Percentiles rank a stretch among this genome's conserved stretches.
phyloP scores from a whole-genome alignment of 306 rosid species.

The Castanopsis chinensis region DNA sequence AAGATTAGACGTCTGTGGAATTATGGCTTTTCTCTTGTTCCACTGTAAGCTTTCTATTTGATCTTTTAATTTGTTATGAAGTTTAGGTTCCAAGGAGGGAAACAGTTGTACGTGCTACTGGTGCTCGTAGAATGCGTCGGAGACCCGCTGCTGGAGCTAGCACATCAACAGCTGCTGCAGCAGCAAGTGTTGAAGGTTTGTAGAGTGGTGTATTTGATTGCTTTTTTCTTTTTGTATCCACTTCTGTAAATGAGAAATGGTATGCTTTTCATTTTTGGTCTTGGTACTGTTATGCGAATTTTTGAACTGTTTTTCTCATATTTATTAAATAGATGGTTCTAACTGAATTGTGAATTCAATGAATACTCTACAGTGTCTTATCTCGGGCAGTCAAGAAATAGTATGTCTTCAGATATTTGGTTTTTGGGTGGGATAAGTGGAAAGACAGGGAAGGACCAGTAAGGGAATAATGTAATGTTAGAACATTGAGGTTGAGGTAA shows the following conservation, averaged over 20 bases:
- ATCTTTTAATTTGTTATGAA: background rate
- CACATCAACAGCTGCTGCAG: constrained; percentile 59
- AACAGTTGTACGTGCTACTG: constrained; percentile 72
- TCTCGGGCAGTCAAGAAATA: background rate
- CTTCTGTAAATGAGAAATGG: background rate
- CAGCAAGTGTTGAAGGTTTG: constrained; percentile 61
- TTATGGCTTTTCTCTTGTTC: background rate
- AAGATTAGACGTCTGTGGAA: background rate
- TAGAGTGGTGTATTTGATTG: background rate
- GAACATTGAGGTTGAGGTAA: background rate
- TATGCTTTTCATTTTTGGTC: background rate
- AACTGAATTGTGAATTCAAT: background rate
- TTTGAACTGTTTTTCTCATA: background rate
- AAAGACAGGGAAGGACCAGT: background rate
- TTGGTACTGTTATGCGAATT: background rate
- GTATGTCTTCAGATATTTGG: background rate
- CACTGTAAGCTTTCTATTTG: background rate
- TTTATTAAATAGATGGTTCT: background rate
- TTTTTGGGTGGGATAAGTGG: background rate
- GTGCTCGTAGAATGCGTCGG: constrained; percentile 84
- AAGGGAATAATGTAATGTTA: background rate
- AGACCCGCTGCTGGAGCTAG: constrained; percentile 85
- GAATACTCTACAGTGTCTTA: background rate
- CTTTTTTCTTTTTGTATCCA: background rate
- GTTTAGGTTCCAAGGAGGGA: constrained; percentile 68